Evolutionary conservation across 2,329 filamentous ascomycete species (phyloP).

Genomic region (Cadophora luteo-olivacea): DNA sequence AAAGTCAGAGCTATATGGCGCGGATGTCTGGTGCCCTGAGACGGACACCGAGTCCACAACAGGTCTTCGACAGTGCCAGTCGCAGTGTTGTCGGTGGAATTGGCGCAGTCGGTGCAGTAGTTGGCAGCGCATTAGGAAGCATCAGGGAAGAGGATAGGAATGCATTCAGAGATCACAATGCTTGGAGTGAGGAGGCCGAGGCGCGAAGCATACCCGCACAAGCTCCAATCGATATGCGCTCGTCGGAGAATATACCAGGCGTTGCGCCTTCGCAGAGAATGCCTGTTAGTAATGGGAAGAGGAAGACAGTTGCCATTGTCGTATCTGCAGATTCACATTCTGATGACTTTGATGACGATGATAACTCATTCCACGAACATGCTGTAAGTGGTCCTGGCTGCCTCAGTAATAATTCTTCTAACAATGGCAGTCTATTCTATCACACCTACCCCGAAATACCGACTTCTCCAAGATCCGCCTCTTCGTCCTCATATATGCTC

Average conservation of each 20-base stretch:
- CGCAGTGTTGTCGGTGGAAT: conserved; percentile 82
- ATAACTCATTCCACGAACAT: conserved; percentile 73
- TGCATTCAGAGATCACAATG: conserved; percentile 83
- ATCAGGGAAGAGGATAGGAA: conserved; percentile 85
- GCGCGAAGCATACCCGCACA: conserved; percentile 58
- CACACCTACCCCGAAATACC: conserved; percentile 81
- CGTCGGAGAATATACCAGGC: conserved; percentile 32
- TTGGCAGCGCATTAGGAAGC: conserved; percentile 81
- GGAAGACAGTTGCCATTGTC: conserved; percentile 86
- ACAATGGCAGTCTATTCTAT: conserved; percentile 74
- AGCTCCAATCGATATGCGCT: conserved; percentile 37
- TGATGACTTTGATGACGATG: conserved; percentile 64
- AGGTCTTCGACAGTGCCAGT: conserved; percentile 84
- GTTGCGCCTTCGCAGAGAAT: conserved; percentile 40
- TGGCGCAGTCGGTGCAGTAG: conserved; percentile 80
- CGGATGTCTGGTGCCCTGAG: conserved; percentile 83
- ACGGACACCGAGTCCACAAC: conserved; percentile 84
- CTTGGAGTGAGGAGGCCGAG: conserved; percentile 91
- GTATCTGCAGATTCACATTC: conserved; percentile 77
- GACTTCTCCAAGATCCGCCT: conserved; percentile 77
- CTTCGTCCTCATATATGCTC: conserved; percentile 90
- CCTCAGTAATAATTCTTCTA: conserved; percentile 26
- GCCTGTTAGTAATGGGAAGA: conserved; percentile 46
- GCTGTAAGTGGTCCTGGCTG: conserved; percentile 65
- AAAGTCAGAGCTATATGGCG: conserved; percentile 69